Evolutionary conservation across 2,329 filamentous ascomycete genomes (phyloP).

Genomic region (Mycosphaerella arachidis): DNA sequence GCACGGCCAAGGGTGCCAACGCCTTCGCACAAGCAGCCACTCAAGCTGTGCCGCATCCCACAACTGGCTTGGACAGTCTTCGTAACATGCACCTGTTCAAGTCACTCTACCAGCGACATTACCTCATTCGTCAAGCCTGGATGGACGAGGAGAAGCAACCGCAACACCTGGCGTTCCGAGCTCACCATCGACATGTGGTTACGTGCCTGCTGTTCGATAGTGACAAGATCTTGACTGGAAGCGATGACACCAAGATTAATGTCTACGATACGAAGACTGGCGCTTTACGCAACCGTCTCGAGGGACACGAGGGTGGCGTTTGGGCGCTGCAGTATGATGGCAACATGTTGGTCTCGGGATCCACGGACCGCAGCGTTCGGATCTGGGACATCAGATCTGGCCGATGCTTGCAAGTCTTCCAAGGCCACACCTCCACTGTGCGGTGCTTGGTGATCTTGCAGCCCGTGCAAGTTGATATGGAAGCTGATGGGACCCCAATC

Average conservation of each 20-base stretch:
- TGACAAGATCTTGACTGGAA: constrained; percentile 96
- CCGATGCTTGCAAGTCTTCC: constrained; percentile 89
- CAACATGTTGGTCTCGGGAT: constrained; percentile 90
- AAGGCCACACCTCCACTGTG: constrained; percentile 95
- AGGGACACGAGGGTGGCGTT: constrained; percentile 93
- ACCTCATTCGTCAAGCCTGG: constrained; percentile 88
- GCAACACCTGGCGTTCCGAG: constrained; percentile 90
- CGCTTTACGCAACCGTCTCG: constrained; percentile 72
- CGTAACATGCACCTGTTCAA: constrained; percentile 90
- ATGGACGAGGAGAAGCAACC: constrained; percentile 78
- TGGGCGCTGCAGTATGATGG: constrained; percentile 97
- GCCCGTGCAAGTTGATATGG: constrained; percentile 71
- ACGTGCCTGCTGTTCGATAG: constrained; percentile 97
- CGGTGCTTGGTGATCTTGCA: constrained; percentile 92
- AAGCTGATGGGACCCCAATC: constrained; percentile 65
- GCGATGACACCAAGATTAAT: constrained; percentile 95
- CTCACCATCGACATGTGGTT: constrained; percentile 92
- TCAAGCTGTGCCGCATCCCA: constrained; percentile 73
- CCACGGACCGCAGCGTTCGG: constrained; percentile 94
- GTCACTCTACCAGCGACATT: constrained; percentile 87
- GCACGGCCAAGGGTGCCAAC: constrained; percentile 71
- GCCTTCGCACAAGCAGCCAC: constrained; percentile 84
- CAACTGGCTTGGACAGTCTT: constrained; percentile 71
- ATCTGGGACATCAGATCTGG: constrained; percentile 98
- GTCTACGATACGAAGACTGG: constrained; percentile 97